Conservation (phyloP, 305 asterid species). For the Petunia hybrid region DNA sequence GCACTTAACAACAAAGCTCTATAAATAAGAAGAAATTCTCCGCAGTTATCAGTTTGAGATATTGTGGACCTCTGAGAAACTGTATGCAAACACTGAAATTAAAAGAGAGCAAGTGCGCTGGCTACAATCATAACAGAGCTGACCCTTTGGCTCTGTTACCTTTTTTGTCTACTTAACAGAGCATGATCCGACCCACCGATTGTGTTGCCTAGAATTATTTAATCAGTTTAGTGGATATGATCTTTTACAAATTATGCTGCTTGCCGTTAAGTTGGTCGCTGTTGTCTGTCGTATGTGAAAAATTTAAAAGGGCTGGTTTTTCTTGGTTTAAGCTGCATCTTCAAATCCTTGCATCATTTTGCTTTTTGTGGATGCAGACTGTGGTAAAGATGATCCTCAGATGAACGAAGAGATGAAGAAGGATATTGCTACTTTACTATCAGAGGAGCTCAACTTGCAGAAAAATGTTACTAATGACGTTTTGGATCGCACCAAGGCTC, state of each 20-base stretch:
- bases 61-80: not conserved
- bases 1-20: not conserved
- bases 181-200: not conserved
- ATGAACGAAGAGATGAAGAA: conserved; percentile 52
- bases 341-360: not conserved
- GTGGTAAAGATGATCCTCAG: conserved; percentile 54
- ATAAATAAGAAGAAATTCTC: too few species aligned
- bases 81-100: not conserved
- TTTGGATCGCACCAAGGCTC: conserved; percentile 48
- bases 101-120: not conserved
- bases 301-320: not conserved
- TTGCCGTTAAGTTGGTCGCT: not conserved
- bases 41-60: not conserved
- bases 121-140: not conserved
- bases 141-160: not conserved
- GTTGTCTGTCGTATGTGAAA: not conserved
- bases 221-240: too few species aligned
- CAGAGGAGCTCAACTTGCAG: conserved; percentile 61
- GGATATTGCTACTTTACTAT: conserved; percentile 52
- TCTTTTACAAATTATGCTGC: not conserved
- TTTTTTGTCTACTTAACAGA: not conserved
- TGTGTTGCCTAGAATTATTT: not conserved
- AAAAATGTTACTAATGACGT: conserved; percentile 52
- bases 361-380: conserved; percentile 34
- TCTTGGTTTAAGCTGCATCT: conserved; percentile 8